These are phyloP conservation scores for Artemisia annua DNA, from an alignment of 129 eudicot genomes.

Conservation along the genomic window DNA sequence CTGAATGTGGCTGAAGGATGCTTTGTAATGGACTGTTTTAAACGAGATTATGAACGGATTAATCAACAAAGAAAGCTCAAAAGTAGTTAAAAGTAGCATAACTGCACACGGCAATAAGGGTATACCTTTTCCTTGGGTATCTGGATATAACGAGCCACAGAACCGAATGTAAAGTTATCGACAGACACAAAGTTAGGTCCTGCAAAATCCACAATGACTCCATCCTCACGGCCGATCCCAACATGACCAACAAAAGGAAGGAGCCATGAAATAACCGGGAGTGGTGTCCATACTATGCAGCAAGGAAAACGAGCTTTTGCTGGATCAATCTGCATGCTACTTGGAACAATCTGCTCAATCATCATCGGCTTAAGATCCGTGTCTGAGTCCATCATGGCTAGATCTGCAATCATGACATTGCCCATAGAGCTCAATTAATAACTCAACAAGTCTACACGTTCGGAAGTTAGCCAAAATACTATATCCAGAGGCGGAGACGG, in stretches of 20 bases:
- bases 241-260: slow-evolving; percentile 83
- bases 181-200: slow-evolving; percentile 88
- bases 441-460: slow-evolving; percentile 5
- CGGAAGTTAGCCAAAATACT: not conserved
- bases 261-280: slow-evolving; percentile 88
- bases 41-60: not conserved
- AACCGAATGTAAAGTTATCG: slow-evolving; percentile 82
- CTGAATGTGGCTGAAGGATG: slow-evolving; percentile 24
- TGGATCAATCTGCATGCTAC: slow-evolving; percentile 61
- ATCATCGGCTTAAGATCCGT: slow-evolving; percentile 37
- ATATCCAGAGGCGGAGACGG: too few species aligned
- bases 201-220: slow-evolving; percentile 83
- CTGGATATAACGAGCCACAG: slow-evolving; percentile 72
- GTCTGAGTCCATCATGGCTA: slow-evolving; percentile 35
- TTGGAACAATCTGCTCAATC: slow-evolving; percentile 40
- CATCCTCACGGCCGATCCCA: slow-evolving; percentile 92
- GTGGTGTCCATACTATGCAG: slow-evolving; percentile 92
- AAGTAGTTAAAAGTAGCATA: not conserved
- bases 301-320: slow-evolving; percentile 73
- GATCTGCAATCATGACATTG: slow-evolving; percentile 25
- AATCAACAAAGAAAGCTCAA: not conserved
- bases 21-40: slow-evolving; percentile 1
- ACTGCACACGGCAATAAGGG: not conserved
- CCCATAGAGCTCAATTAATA: slow-evolving; percentile 8
- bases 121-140: slow-evolving; percentile 69